A percentile compares a stretch with the other conserved stretches of the same genome.
Conservation (phyloP, 371 early-diverging fungal species). For the Massospora cicadina region DNA sequence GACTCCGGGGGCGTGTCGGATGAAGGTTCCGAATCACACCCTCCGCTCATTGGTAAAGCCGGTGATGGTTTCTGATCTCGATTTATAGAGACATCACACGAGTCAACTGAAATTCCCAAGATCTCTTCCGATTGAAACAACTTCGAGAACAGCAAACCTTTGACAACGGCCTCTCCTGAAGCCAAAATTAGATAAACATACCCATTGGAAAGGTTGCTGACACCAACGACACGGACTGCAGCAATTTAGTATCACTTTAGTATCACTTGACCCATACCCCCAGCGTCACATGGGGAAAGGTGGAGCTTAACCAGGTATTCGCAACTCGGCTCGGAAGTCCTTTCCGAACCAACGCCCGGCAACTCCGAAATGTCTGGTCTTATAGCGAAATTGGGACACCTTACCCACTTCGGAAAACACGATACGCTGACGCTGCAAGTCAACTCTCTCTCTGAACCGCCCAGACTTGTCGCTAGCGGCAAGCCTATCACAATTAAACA, state of each 20-base stretch:
- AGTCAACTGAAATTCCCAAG: no score
- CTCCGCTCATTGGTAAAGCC: no score
- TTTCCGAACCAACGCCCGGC: no score
- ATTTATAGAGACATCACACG: no score
- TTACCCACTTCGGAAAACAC: constrained; percentile 1
- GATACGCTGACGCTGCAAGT: not conserved
- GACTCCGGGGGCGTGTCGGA: no score
- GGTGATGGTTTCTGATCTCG: no score
- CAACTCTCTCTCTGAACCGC: not conserved
- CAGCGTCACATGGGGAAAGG: not conserved
- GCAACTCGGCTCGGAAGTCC: not conserved
- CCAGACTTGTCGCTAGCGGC: not conserved
- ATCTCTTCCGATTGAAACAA: no score
- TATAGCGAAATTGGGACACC: not conserved
- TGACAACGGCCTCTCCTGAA: no score
- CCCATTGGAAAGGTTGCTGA: not conserved
- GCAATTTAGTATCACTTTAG: no score
- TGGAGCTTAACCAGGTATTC: not conserved
- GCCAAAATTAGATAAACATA: not conserved
- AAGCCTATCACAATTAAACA: not conserved
- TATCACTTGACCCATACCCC: no score
- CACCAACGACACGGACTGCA: not conserved
- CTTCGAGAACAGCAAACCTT: no score
- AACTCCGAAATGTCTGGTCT: not conserved
- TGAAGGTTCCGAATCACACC: not conserved